Evolutionary conservation across 805 yeast species (phyloP).

Genomic region (Schizosaccharomyces lindneri): DNA sequence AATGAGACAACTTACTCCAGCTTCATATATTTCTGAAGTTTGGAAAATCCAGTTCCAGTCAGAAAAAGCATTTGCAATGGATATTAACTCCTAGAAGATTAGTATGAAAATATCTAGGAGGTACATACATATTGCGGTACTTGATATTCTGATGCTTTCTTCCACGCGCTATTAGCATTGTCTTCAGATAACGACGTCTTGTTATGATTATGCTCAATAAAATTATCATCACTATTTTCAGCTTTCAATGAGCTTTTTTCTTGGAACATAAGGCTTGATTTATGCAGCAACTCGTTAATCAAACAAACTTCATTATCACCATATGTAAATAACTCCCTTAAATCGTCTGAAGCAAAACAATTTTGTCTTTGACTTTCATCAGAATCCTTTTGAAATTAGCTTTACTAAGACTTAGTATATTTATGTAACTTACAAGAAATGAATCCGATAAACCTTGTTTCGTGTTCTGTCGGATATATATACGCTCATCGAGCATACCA

Average conservation of each 20-base stretch:
- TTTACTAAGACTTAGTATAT: not conserved
- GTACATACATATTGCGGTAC: not conserved
- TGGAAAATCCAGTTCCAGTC: no score
- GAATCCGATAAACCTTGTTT: slow-evolving; percentile 56
- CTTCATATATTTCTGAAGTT: no score
- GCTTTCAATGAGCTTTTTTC: not conserved
- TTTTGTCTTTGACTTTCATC: slow-evolving; percentile 8
- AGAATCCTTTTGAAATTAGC: not conserved
- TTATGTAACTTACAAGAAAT: slow-evolving; percentile 21
- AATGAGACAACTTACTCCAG: no score
- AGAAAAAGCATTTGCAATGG: not conserved
- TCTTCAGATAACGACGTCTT: no score
- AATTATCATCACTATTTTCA: not conserved
- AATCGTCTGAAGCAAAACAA: not conserved
- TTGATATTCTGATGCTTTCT: not conserved
- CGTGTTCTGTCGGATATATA: slow-evolving; percentile 71
- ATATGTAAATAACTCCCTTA: not conserved
- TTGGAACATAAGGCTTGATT: not conserved
- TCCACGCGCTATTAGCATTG: not conserved
- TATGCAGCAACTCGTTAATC: not conserved
- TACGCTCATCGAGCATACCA: slow-evolving; percentile 85
- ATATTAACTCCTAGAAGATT: not conserved
- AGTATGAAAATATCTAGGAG: not conserved
- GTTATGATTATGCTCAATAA: not conserved
- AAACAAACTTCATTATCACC: not conserved